Base-by-base conservation (phyloP, 768 basidiomycete species). In the Podaxis pistillaris region DNA sequence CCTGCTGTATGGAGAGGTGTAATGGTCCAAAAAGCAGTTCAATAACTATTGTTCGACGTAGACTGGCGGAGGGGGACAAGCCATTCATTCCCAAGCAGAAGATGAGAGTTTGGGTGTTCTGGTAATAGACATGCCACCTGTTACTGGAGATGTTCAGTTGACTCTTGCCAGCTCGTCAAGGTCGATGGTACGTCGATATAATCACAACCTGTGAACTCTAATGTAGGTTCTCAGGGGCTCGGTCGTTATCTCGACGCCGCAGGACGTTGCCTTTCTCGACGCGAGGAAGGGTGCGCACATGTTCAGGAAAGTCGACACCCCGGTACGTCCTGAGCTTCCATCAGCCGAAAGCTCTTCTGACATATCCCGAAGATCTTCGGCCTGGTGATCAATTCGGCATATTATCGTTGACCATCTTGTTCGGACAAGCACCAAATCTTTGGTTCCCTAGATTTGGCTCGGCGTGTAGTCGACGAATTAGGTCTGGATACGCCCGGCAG, bases 11-110 rank as follows among this genome's bases (percentile, higher is more conserved):
- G 96, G 96, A 83, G 96, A 26, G 96, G 96, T 2, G 82, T 97
- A 24, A 98, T 98, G 96, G 96, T 98, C 1, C 95, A 96, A 76
- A 98, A 98, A 71, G 95, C 96, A 22, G 94, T 96, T 0, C 96
- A 98, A 72, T 96, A 98, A 71, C 81, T 98, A 0, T 82, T 98
- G 1, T 98, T 99, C 69, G 94, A 98, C 66, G 94, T 97, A 5
- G 96, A 98, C 72, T 98, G 96, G 96, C 46, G 44, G 12, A 62
- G 54, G 41, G 22, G 46, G 54, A 62, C 46, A 0, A 19, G 30
- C 15, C 30, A 62, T 5, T 19, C 19, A 19, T 6, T 70, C 77
- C 12, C 73, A 73, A 5, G 72, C 69, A 12, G 78, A 78, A 1
- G 77, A 76, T 3, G 76, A 73, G 0, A 84, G 84, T 2, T 75